Evolutionary conservation across 306 rosid species (phyloP), one percentile per base, ranked within the genome.

Genomic region (Mucuna pruriens): DNA sequence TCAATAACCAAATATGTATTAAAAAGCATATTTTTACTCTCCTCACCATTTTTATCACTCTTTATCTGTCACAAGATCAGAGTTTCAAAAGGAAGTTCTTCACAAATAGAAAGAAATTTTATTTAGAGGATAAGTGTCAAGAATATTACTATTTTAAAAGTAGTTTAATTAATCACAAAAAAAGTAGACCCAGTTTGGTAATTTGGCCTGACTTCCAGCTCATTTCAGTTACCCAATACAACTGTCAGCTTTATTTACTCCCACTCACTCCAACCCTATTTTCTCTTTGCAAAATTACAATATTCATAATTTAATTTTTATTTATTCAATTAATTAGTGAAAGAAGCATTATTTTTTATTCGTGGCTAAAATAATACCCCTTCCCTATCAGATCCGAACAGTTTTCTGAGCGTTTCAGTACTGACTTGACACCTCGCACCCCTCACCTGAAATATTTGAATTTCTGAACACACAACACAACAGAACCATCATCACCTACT

Each of bases 351-450:
- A 5, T 42, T 42, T 26, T 38, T 61, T 19, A 26, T 66, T 67
- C 49, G 77, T 60, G 71, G 82, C 70, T 75, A 61, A 29, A 83
- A 75, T 73, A 75, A 74, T 40, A 75, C 65, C 40, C 49, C 20
- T 22, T 46, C 20, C 33, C 75, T 29, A 49, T 81, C 85, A 51
- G 88, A 88, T 87, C 90, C 85, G 79, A 77, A 82, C 97, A 88
- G 91, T 73, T 81, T 70, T 71, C 54, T 63, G 87, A 83, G 80
- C 76, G 87, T 72, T 31, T 65, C 60, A 81, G 26, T 38, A 33
- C 60, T 75, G 80, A 44, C 57, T 76, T 61, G 85, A 88, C 92
- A 80, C 89, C 85, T 72, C 69, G 39, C 67, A 45, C 54, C 38
- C 82, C 67, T 29, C 67, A 76, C 85, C 82, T 62, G 74, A 81